Evolutionary conservation across 2,329 filamentous ascomycete species (phyloP).

Genomic region (Albifimbria verrucaria): DNA sequence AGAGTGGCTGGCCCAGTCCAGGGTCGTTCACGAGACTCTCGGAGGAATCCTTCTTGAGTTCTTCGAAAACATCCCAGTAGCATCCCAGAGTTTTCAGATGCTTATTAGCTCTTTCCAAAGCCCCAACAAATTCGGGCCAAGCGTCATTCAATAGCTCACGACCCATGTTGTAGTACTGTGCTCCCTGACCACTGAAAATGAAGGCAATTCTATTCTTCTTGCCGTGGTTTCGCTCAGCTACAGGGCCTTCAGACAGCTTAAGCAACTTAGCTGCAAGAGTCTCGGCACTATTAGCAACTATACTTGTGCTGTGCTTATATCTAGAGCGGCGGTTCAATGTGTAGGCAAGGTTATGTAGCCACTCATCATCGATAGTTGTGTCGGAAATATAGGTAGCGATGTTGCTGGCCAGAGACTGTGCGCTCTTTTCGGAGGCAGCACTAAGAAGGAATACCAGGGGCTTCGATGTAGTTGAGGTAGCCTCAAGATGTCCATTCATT

Average conservation of each 20-base stretch:
- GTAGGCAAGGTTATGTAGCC: slow-evolving; percentile 12
- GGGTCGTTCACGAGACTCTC: slow-evolving; percentile 17
- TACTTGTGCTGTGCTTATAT: too few species aligned
- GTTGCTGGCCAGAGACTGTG: slow-evolving; percentile 9
- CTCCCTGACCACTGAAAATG: slow-evolving; percentile 35
- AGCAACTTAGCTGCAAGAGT: slow-evolving; percentile 13
- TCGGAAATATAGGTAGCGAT: slow-evolving; percentile 12
- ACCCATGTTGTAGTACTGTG: slow-evolving; percentile 33
- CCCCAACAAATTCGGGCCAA: slow-evolving; percentile 13
- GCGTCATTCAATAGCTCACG: slow-evolving; percentile 20
- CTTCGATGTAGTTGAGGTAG: too few species aligned
- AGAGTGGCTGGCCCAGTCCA: slow-evolving; percentile 31
- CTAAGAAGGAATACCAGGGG: too few species aligned
- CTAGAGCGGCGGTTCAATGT: slow-evolving; percentile 2
- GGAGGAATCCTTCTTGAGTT: slow-evolving; percentile 10
- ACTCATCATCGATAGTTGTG: not conserved
- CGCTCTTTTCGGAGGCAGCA: slow-evolving; percentile 15
- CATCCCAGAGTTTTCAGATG: slow-evolving; percentile 5
- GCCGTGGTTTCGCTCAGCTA: too few species aligned
- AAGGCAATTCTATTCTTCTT: slow-evolving; percentile 14
- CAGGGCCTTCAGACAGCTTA: slow-evolving; percentile 9
- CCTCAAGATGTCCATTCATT: too few species aligned
- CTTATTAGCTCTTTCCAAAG: slow-evolving; percentile 8
- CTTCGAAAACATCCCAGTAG: slow-evolving; percentile 10
- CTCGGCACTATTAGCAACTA: slow-evolving; percentile 8